Evolutionary conservation across 1,284 basidiomycete genomes (phyloP).

Genomic region (Ganoderma boninense): DNA sequence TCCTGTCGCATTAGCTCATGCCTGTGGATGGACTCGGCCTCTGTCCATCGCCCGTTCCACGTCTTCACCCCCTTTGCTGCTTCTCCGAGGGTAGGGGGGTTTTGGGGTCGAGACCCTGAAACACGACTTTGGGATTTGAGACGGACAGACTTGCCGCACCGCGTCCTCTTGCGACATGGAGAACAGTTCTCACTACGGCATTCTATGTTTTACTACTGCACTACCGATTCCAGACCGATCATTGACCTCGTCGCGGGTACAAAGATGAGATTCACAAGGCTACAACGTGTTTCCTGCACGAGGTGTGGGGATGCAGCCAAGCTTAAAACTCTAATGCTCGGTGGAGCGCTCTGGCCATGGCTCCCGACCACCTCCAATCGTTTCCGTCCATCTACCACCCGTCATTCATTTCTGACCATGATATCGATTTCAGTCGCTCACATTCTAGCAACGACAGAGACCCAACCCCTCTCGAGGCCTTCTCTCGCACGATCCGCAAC

Average conservation of each 20-base stretch:
- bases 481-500: slow-evolving; percentile 59
- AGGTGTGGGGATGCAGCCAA: neutral
- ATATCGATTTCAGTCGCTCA: slow-evolving; percentile 18
- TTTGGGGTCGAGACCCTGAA: neutral
- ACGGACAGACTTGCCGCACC: neutral
- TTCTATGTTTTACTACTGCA: neutral
- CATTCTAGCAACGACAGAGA: slow-evolving; percentile 43
- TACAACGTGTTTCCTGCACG: slow-evolving; percentile 19
- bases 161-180: neutral
- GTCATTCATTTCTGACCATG: slow-evolving; percentile 19
- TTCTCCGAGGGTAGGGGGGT: neutral
- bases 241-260: neutral
- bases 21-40: neutral
- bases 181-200: too few species aligned
- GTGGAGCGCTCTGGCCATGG: slow-evolving; percentile 11
- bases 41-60: neutral
- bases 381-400: slow-evolving; percentile 11
- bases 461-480: slow-evolving; percentile 56
- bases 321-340: slow-evolving; percentile 2
- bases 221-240: neutral
- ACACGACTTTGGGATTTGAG: neutral
- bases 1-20: neutral
- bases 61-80: neutral
- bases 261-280: slow-evolving; percentile 17
- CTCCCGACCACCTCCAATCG: slow-evolving; percentile 11